A percentile compares a stretch with the other conserved stretches of the same genome.
Evolutionary conservation across 176 grass and related monocot genomes (phyloP).

Genomic region (Urochloa ruziziensis): DNA sequence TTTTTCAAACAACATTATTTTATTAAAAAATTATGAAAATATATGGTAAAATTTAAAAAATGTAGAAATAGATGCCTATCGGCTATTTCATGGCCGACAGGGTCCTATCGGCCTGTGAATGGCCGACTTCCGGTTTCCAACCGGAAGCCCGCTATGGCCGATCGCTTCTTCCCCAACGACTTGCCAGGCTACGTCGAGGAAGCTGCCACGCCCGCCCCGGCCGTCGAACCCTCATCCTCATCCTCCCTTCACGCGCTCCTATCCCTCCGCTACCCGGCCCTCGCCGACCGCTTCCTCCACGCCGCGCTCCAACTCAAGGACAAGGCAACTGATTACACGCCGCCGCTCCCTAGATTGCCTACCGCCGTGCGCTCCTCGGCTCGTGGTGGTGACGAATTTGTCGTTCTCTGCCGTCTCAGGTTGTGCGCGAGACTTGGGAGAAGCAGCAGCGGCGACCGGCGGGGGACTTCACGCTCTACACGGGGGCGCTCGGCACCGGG

Average conservation of each 20-base stretch:
- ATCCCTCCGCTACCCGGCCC: constrained; percentile 22
- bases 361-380: not conserved
- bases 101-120: too few species aligned
- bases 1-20: too few species aligned
- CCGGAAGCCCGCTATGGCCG: not conserved
- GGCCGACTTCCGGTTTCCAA: not conserved
- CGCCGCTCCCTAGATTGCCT: not conserved
- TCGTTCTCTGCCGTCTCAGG: not conserved
- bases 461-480: constrained; percentile 28
- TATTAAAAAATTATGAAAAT: too few species aligned
- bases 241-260: constrained; percentile 23
- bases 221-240: not conserved
- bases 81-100: too few species aligned
- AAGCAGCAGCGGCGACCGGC: not conserved
- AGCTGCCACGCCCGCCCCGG: too few species aligned
- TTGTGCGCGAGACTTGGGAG: constrained; percentile 41
- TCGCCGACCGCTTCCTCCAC: constrained; percentile 31
- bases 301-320: constrained; percentile 36
- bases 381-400: not conserved
- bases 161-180: constrained; percentile 27
- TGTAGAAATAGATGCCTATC: too few species aligned
- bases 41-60: too few species aligned
- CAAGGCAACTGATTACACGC: not conserved
- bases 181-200: constrained; percentile 2
- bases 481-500: constrained; percentile 34